Percentiles rank a stretch among this genome's conserved stretches.
phyloP scores from a whole-genome alignment of 176 grass and related monocot genomes.

The Carex scoparia region DNA sequence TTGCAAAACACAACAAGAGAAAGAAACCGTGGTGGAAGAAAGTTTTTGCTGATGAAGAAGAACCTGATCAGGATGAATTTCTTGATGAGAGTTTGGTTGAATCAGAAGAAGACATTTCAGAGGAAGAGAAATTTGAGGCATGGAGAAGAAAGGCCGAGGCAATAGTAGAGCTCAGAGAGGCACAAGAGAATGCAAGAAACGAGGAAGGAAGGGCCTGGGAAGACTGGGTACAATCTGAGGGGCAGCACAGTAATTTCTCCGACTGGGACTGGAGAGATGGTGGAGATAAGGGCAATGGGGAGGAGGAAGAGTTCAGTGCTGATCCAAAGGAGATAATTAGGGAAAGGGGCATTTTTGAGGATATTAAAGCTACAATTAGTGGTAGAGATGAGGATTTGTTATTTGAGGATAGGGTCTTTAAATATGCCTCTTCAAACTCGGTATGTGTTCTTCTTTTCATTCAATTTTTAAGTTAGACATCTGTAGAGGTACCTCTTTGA shows the following conservation, averaged over 20 bases:
- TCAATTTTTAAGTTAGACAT: background rate
- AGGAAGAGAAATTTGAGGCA: conserved; percentile 67
- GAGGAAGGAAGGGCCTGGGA: conserved; percentile 60
- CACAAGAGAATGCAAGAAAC: conserved; percentile 53
- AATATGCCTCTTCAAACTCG: conserved; percentile 64
- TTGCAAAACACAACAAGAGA: conserved; percentile 33
- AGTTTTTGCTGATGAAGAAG: conserved; percentile 51
- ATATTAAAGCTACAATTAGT: conserved; percentile 38
- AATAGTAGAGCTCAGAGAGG: conserved; percentile 68
- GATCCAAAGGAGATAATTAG: conserved; percentile 55
- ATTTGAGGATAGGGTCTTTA: conserved; percentile 83
- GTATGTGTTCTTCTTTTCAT: conserved; percentile 29
- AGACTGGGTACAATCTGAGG: conserved; percentile 53
- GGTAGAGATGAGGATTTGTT: conserved; percentile 70
- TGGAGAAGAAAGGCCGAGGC: conserved; percentile 91
- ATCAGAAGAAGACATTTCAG: conserved; percentile 31
- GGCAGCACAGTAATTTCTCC: conserved; percentile 16
- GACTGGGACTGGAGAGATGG: conserved; percentile 37
- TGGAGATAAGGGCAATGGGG: conserved; percentile 29
- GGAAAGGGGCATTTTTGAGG: conserved; percentile 52
- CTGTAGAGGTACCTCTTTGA: background rate
- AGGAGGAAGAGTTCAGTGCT: conserved; percentile 34
- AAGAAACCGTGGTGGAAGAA: conserved; percentile 69
- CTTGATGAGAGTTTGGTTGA: conserved; percentile 37
- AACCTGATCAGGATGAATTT: conserved; percentile 41